Percentiles rank a stretch among this genome's conserved stretches.
Evolutionary conservation across 1,139 yeast genomes (phyloP).

Genomic region (Lodderomyces elongisporus): DNA sequence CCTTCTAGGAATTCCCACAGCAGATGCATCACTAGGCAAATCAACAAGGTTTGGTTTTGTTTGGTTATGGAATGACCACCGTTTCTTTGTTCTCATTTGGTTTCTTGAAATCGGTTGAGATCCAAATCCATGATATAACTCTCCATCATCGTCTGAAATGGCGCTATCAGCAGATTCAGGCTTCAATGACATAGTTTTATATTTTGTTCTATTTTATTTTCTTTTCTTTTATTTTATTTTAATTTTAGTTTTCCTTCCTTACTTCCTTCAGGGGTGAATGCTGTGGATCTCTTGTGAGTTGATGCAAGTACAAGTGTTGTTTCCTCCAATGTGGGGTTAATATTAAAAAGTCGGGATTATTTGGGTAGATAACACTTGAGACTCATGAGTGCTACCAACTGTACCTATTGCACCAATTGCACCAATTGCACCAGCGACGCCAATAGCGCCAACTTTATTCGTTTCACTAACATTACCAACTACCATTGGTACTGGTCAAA

Average conservation of each 20-base stretch:
- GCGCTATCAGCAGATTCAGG: neutral
- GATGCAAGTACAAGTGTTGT: too few relatives aligned
- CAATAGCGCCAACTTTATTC: too few relatives aligned
- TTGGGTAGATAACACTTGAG: too few relatives aligned
- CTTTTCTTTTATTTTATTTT: neutral
- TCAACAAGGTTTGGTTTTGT: slow-evolving; percentile 36
- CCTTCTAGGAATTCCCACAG: slow-evolving; percentile 22
- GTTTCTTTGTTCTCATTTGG: slow-evolving; percentile 33
- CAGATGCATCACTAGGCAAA: slow-evolving; percentile 20
- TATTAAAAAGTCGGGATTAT: too few relatives aligned
- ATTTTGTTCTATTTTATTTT: neutral
- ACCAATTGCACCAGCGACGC: too few relatives aligned
- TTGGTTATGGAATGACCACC: slow-evolving; percentile 43
- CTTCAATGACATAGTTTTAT: neutral
- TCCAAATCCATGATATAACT: slow-evolving; percentile 38
- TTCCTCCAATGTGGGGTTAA: too few relatives aligned
- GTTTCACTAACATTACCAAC: too few relatives aligned
- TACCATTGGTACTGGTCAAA: too few relatives aligned
- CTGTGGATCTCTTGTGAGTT: too few relatives aligned
- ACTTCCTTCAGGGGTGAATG: too few relatives aligned
- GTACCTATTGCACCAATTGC: too few relatives aligned
- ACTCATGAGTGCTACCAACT: too few relatives aligned
- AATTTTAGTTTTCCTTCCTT: neutral
- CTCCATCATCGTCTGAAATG: slow-evolving; percentile 19
- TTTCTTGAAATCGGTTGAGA: slow-evolving; percentile 28